Evolutionary conservation across 345 rosid genomes (phyloP).

Genomic region (Corchorus capsularis): DNA sequence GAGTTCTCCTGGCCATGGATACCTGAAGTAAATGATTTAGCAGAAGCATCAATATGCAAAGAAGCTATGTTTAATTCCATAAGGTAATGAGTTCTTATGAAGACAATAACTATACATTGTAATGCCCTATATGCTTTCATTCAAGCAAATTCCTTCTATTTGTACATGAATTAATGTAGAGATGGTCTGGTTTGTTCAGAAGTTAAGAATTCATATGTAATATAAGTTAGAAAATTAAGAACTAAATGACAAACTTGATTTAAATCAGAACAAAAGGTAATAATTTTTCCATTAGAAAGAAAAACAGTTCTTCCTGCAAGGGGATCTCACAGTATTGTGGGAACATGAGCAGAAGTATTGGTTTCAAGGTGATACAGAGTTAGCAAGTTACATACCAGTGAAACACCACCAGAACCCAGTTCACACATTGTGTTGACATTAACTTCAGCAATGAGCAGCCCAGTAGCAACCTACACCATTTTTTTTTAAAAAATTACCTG

Average conservation of each 20-base stretch:
- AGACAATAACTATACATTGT: neutral
- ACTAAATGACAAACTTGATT: neutral
- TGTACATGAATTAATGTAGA: neutral
- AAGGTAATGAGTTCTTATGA: neutral
- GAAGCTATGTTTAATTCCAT: neutral
- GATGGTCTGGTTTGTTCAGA: too few species aligned
- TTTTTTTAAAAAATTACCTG: neutral
- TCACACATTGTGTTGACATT: conserved; percentile 91
- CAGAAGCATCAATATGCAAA: neutral
- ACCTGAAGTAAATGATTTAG: conserved; percentile 51
- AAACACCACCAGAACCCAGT: conserved; percentile 91
- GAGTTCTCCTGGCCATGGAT: conserved; percentile 91
- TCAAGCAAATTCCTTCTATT: neutral
- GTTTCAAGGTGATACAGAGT: neutral
- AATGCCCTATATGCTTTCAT: neutral
- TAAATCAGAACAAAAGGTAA: neutral
- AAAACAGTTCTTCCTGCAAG: neutral
- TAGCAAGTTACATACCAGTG: conserved; percentile 50
- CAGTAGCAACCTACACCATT: conserved; percentile 72
- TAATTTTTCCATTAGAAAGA: neutral
- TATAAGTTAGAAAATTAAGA: neutral
- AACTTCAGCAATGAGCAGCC: conserved; percentile 88
- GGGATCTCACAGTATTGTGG: neutral
- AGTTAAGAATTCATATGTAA: neutral
- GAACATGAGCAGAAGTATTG: neutral